These are phyloP conservation scores for Pelargonium hybrid DNA, from an alignment of 441 rosid species.

Conservation along the genomic window DNA sequence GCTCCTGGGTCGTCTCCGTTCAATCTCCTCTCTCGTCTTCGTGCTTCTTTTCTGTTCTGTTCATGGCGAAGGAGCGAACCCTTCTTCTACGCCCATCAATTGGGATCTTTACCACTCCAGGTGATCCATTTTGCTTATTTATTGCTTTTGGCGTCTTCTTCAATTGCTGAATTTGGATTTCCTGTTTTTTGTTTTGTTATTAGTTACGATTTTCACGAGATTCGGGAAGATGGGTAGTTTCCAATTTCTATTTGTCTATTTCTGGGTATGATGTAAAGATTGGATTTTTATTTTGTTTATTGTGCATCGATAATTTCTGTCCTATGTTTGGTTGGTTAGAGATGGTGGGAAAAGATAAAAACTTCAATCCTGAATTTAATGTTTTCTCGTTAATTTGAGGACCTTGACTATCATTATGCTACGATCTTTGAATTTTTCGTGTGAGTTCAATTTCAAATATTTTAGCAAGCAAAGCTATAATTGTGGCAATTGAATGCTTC, in stretches of 20 bases:
- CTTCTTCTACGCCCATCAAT: slow-evolving; percentile 59
- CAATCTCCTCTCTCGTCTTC: slow-evolving; percentile 8
- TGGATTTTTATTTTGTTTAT: no score
- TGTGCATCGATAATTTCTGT: neutral
- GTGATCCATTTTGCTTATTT: slow-evolving; percentile 21
- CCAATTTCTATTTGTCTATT: no score
- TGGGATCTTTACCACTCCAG: slow-evolving; percentile 95
- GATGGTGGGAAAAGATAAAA: neutral
- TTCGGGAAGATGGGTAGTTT: no score
- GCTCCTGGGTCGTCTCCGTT: neutral
- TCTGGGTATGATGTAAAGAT: neutral
- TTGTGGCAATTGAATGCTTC: neutral
- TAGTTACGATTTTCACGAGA: no score
- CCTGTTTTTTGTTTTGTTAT: no score
- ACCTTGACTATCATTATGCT: neutral
- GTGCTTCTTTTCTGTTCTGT: slow-evolving; percentile 21
- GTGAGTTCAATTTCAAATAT: neutral
- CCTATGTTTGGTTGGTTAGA: neutral
- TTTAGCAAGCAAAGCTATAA: neutral
- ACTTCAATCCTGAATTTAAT: neutral
- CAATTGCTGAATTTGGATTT: no score
- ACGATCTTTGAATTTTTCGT: neutral
- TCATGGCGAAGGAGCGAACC: slow-evolving; percentile 17
- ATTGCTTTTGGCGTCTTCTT: no score
- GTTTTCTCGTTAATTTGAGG: neutral